These are phyloP conservation scores for Poa annua DNA, from an alignment of 176 grass and related monocot genomes.

Conservation along the genomic window DNA sequence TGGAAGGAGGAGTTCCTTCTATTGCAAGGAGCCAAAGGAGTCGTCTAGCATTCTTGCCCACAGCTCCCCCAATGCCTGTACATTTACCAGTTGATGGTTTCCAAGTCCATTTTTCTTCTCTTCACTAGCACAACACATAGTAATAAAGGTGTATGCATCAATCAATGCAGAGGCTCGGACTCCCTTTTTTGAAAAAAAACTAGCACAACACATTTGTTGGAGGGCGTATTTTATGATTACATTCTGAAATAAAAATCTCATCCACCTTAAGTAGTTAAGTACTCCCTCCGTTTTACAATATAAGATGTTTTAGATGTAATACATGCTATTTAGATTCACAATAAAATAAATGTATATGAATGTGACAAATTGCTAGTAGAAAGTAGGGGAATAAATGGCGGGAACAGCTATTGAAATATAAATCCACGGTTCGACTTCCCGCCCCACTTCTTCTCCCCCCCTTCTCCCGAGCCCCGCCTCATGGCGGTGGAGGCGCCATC, in stretches of 20 bases:
- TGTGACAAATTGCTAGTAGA: too few relatives aligned
- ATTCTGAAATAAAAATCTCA: not conserved
- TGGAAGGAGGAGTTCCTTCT: constrained; percentile 14
- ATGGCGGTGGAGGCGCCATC: constrained; percentile 29
- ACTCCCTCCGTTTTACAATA: too few relatives aligned
- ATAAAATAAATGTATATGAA: too few relatives aligned
- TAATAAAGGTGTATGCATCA: too few relatives aligned
- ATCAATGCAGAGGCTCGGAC: too few relatives aligned
- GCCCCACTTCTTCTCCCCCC: constrained; percentile 22
- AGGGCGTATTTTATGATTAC: not conserved
- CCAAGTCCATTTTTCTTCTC: not conserved
- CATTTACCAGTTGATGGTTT: not conserved
- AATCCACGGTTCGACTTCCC: constrained; percentile 15
- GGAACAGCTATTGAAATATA: constrained; percentile 29
- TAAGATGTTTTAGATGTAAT: too few relatives aligned
- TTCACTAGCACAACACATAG: not conserved
- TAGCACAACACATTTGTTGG: not conserved
- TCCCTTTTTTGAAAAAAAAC: too few relatives aligned
- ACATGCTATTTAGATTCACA: too few relatives aligned
- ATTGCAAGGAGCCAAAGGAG: constrained; percentile 6
- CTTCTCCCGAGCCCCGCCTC: not conserved
- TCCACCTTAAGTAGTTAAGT: too few relatives aligned
- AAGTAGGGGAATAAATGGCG: constrained; percentile 30
- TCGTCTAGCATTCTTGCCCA: not conserved
- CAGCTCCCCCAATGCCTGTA: not conserved